A percentile compares a stretch with the other conserved stretches of the same genome.
Conservation (phyloP, 2,329 filamentous ascomycete species). For the Exophiala aquamarina region DNA sequence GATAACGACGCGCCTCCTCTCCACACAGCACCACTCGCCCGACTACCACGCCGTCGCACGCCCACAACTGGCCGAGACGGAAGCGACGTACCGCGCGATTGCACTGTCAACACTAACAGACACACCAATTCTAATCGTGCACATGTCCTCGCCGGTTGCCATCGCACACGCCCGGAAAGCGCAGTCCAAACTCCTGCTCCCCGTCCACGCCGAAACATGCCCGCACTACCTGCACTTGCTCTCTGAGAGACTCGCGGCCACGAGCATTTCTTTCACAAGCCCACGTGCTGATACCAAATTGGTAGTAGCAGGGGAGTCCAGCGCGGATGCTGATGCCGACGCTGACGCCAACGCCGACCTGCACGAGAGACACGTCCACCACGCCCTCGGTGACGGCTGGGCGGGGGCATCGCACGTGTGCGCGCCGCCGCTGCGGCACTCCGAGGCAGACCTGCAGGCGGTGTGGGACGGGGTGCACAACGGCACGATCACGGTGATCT, state of each 20-base stretch:
- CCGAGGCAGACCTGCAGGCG: constrained; percentile 47
- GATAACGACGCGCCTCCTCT: constrained; percentile 24
- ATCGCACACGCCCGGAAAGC: constrained; percentile 51
- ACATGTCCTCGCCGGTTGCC: constrained; percentile 51
- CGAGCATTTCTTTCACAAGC: constrained; percentile 26
- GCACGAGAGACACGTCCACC: constrained; percentile 7
- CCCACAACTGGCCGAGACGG: constrained; percentile 42
- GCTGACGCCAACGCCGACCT: constrained; percentile 27
- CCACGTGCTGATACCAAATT: constrained; percentile 27
- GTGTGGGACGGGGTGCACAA: constrained; percentile 54
- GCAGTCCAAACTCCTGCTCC: constrained; percentile 48
- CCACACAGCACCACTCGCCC: constrained; percentile 19
- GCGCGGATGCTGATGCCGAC: too few species aligned
- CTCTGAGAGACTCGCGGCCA: constrained; percentile 39
- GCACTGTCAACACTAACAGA: constrained; percentile 50
- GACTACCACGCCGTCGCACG: constrained; percentile 44
- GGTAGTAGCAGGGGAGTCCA: too few species aligned
- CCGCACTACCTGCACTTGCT: constrained; percentile 59
- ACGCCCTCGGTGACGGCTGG: constrained; percentile 39
- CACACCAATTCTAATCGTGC: constrained; percentile 55
- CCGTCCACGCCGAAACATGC: constrained; percentile 59
- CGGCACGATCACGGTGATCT: constrained; percentile 57
- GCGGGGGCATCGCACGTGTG: constrained; percentile 56
- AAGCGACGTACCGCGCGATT: constrained; percentile 52
- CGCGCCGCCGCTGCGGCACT: constrained; percentile 51